phyloP scores from a whole-genome alignment of 1,284 basidiomycete genomes.

The Gastroboletus turbinatus region DNA sequence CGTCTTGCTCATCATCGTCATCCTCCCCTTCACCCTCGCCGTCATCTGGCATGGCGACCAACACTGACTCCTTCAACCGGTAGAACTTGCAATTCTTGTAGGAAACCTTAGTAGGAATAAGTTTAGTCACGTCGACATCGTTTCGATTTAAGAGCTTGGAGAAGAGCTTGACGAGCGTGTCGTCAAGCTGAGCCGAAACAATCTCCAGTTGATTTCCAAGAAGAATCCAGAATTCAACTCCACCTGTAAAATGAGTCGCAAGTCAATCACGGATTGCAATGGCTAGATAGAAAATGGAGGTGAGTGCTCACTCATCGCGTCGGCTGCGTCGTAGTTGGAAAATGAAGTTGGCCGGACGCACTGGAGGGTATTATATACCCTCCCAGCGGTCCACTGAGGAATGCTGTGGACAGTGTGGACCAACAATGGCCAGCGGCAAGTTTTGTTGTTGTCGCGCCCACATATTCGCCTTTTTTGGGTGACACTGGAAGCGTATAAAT shows the following conservation, averaged over 20 bases:
- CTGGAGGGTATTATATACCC: not conserved
- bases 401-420: not conserved
- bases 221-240: not conserved
- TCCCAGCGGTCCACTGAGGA: not conserved
- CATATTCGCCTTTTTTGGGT: not conserved
- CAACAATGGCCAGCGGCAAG: not conserved
- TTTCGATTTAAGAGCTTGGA: not conserved
- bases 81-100: not conserved
- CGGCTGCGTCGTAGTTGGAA: not conserved
- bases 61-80: not conserved
- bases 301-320: not conserved
- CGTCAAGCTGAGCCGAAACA: not conserved
- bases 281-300: not conserved
- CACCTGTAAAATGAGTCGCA: not conserved
- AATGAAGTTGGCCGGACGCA: not conserved
- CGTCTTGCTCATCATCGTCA: not conserved
- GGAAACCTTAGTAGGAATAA: fast-evolving
- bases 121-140: not conserved
- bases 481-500: not conserved
- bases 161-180: not conserved
- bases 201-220: fast-evolving
- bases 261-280: not conserved
- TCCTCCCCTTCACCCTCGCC: no score
- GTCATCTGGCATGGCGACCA: no score
- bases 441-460: not conserved